These are phyloP conservation scores for Blastomyces parvus DNA, from an alignment of 2,329 filamentous ascomycete species.

Conservation along the genomic window DNA sequence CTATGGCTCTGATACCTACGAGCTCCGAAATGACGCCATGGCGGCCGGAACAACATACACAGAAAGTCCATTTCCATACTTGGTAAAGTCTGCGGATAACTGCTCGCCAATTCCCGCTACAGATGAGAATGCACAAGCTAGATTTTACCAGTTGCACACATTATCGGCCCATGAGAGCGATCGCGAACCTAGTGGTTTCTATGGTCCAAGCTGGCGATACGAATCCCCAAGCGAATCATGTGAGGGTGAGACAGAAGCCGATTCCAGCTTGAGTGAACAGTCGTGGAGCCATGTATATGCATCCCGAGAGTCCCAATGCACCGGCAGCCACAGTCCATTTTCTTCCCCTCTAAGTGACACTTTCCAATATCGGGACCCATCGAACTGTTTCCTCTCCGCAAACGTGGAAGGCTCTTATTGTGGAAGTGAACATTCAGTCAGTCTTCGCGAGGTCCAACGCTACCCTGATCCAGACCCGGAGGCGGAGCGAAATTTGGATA, in stretches of 20 bases:
- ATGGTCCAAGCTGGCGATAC: constrained; percentile 10
- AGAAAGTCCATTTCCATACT: constrained; percentile 13
- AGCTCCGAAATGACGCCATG: background rate
- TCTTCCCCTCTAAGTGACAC: constrained; percentile 12
- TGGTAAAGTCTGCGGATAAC: constrained; percentile 11
- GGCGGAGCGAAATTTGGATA: constrained; percentile 11
- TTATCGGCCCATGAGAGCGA: constrained; percentile 1
- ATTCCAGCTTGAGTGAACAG: constrained; percentile 14
- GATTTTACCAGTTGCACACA: background rate
- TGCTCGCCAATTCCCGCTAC: constrained; percentile 4
- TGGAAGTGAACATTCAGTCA: constrained; percentile 16
- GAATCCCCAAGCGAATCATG: constrained; percentile 14
- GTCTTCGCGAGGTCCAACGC: constrained; percentile 17
- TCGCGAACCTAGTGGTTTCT: constrained; percentile 1
- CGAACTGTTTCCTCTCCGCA: constrained; percentile 4
- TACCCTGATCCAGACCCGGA: constrained; percentile 18
- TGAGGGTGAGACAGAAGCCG: constrained; percentile 14
- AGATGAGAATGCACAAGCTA: constrained; percentile 10
- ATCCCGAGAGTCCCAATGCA: constrained; percentile 3
- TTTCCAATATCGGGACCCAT: constrained; percentile 8
- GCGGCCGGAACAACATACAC: constrained; percentile 8
- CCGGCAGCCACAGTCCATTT: constrained; percentile 8
- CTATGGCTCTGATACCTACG: background rate
- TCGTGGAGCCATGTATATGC: constrained; percentile 12
- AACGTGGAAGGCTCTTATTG: constrained; percentile 13